A percentile compares a stretch with the other conserved stretches of the same genome.
Conservation (phyloP, 139 green algal species). For the Chlamydomonas schloesseri region DNA sequence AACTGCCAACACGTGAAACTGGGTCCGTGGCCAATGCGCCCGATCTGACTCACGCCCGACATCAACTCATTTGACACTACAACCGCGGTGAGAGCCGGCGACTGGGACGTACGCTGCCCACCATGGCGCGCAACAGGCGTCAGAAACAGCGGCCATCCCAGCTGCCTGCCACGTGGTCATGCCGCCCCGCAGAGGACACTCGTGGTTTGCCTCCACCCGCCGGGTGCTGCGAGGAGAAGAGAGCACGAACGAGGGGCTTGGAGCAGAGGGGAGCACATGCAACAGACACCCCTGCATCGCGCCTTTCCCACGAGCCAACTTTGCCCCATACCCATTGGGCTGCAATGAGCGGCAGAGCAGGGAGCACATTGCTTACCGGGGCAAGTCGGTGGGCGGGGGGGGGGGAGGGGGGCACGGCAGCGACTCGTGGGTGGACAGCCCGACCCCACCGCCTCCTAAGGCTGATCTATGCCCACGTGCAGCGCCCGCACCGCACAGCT, state of each 20-base stretch:
- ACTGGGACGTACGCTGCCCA: too few species aligned
- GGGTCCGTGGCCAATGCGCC: too few species aligned
- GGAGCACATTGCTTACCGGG: constrained; percentile 3
- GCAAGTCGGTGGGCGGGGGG: constrained; percentile 11
- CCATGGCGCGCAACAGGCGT: neutral
- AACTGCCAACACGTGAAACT: too few species aligned
- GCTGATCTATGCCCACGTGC: neutral
- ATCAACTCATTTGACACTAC: too few species aligned
- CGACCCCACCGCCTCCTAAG: constrained; percentile 1
- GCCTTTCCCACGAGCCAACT: constrained; percentile 10
- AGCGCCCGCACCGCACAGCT: neutral
- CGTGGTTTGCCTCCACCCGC: neutral
- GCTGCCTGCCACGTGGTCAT: neutral
- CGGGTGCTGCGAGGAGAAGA: constrained; percentile 1
- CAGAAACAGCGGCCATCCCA: neutral
- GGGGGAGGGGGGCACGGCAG: neutral
- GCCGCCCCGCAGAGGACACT: neutral
- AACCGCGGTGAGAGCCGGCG: too few species aligned
- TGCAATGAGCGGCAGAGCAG: constrained; percentile 11
- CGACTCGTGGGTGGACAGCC: constrained; percentile 3
- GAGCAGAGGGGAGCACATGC: constrained; percentile 1
- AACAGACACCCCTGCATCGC: constrained; percentile 10
- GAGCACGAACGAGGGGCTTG: constrained; percentile 7
- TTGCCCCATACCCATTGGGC: neutral
- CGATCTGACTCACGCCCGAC: too few species aligned